Base-by-base conservation (phyloP, 345 rosid genomes). In the Dovyalis caffra region DNA sequence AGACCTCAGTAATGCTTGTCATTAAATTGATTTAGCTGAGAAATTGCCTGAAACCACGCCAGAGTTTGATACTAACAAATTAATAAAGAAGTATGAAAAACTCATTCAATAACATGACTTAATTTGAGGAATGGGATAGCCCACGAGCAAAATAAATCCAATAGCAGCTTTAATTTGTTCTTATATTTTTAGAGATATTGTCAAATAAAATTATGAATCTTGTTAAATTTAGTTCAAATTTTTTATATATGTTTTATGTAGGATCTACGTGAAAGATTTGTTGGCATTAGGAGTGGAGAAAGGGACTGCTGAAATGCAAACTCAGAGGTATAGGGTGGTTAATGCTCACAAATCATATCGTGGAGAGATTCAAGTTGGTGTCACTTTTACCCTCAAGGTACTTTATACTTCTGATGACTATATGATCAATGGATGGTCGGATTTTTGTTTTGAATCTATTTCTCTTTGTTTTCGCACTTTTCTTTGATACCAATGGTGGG, bases 321-420 rank as follows among this genome's bases (percentile, higher is more conserved):
- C 97, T n/a, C 31, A 75, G 76, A 94, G 88, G 75, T 79, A 91
- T 67, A 85, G 88, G 15, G 83, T 92, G 38, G 80, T 89, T 23
- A 76, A 60, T 35, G 71, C 87, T 7, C 83, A 90, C 57, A 82
- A 77, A 68, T 66, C 79, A 16, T 94, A 86, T 53, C 60, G 76
- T 72, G 98, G 97, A 45, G 97, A 92, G 83, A 86, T 94, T 74
- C 75, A 83, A 85, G 87, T 94, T 31, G 97, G 88, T 37, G 72
- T 90, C 76, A 80, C 84, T 72, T 83, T 88, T 87, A 84, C 79
- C 63, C 68, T 60, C 33, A 58, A 78, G 88, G 91, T 87, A 83
- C 6, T 75, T 23, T 28, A 1, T 35, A 23, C 49, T 70, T 7
- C 25, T 4, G 29, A 4, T 45, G 51, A 57, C 20, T n/a, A 37